Evolutionary conservation across 2,329 filamentous ascomycete species (phyloP), one percentile per base, ranked within the genome.

Genomic region (Pseudohalonectria lignicola): DNA sequence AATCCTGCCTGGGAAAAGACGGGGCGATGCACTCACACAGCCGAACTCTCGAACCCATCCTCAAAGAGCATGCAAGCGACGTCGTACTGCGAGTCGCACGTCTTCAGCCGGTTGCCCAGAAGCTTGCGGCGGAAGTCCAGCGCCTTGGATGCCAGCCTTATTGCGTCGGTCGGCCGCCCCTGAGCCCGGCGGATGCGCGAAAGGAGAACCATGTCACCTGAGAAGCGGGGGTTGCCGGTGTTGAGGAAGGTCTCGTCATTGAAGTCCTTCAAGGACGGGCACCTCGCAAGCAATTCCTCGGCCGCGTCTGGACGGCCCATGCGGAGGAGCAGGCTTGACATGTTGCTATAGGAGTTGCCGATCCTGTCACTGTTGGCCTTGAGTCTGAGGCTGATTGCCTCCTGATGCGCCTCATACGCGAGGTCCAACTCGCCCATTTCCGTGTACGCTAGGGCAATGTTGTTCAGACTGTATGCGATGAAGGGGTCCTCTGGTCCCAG

Each of bases 331-430:
- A 57, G 43, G 38, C 56, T 56, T 1, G 56, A 48, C 53, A 60
- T 51, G 41, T 59, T 60, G 44, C 55, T 59, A 39, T 60, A 61
- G 12, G 55, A 59, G 43, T 62, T 60, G 6, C 54, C 56, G 33
- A 60, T 54, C 19, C 54, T 40, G 39, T 53, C 51, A 33, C 51
- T 56, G 17, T 54, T 52, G 29, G 45, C 45, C 16, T 44, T 35
- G 12, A 53, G 45, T 17, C 56, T 46, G 32, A 59, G 51, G 9
- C 49, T 41, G 38, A 57, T 55, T 12, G 55, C 54, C 36, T 52
- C 43, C 34, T 51, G 37, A 37, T 56, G 55, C 12, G 44, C 37
- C 12, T 45, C 41, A 19, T 48, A 44, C 3, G 57, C 56, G 17
- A 49, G 40, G 2, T 54, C 47, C 7, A 57, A 45, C 12, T 53